Evolutionary conservation across 768 basidiomycete species (phyloP).

Genomic region (Sistotremastrum suecicum): DNA sequence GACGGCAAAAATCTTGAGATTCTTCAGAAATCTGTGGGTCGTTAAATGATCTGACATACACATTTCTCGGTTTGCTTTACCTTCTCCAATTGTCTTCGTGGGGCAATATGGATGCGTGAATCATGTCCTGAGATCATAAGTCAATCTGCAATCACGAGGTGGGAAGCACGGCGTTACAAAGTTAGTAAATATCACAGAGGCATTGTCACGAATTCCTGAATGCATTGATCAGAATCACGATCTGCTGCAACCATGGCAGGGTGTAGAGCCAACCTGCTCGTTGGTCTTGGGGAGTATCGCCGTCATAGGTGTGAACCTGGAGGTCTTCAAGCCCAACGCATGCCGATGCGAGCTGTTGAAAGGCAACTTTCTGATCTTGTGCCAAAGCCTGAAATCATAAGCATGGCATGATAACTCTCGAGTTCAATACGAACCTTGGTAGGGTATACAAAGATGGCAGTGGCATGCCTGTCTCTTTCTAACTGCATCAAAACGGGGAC

Average conservation of each 20-base stretch:
- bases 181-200: slow-evolving; percentile 80
- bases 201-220: slow-evolving; percentile 52
- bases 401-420: not conserved
- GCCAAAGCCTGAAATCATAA: slow-evolving; percentile 50
- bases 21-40: slow-evolving; percentile 52
- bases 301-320: slow-evolving; percentile 72
- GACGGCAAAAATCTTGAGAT: slow-evolving; percentile 64
- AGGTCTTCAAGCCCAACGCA: slow-evolving; percentile 51
- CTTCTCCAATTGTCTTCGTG: slow-evolving; percentile 76
- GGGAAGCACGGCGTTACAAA: slow-evolving; percentile 35
- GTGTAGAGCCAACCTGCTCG: slow-evolving; percentile 33
- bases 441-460: slow-evolving; percentile 77
- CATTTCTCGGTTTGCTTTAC: slow-evolving; percentile 18
- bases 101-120: slow-evolving; percentile 75
- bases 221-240: not conserved
- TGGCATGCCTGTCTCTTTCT: slow-evolving; percentile 44
- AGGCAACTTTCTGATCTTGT: slow-evolving; percentile 66
- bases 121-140: slow-evolving; percentile 44
- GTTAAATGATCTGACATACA: slow-evolving; percentile 2
- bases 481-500: slow-evolving; percentile 57
- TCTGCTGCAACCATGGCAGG: not conserved
- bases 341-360: slow-evolving; percentile 49
- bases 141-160: not conserved
- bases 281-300: slow-evolving; percentile 65
- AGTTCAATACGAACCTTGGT: slow-evolving; percentile 46